Conservation (phyloP, 2,329 filamentous ascomycete genomes). For the Colletotrichum incanum region DNA sequence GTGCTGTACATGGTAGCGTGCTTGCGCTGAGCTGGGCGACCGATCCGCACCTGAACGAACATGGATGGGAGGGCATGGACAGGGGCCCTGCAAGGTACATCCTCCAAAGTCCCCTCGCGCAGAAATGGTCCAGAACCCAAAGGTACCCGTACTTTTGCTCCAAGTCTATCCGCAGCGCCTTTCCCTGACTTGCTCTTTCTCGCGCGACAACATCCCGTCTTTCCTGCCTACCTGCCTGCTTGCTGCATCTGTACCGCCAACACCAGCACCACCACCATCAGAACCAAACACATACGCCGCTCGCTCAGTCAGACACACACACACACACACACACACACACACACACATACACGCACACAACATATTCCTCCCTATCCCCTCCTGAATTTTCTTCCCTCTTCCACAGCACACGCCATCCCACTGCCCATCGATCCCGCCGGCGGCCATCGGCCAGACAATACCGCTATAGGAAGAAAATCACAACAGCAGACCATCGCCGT, state of each 20-base stretch:
- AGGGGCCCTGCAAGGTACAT: slow-evolving; percentile 13
- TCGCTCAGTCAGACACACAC: slow-evolving; percentile 33
- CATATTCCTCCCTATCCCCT: slow-evolving; percentile 23
- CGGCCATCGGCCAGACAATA: slow-evolving; percentile 4
- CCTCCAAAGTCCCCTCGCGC: slow-evolving; percentile 9
- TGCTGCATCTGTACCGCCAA: slow-evolving; percentile 24
- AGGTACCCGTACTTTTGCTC: slow-evolving; percentile 7
- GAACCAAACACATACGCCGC: slow-evolving; percentile 9
- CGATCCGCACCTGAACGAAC: slow-evolving; percentile 11
- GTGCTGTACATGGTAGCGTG: background rate
- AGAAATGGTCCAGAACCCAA: slow-evolving; percentile 1
- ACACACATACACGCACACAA: background rate
- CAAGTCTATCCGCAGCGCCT: background rate
- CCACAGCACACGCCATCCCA: slow-evolving; percentile 15
- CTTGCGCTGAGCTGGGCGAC: slow-evolving; percentile 1
- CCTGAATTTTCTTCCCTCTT: slow-evolving; percentile 2
- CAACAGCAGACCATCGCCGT: background rate
- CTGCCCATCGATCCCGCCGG: background rate
- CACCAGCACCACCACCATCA: slow-evolving; percentile 24
- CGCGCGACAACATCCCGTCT: slow-evolving; percentile 32
- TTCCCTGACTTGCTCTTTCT: slow-evolving; percentile 12
- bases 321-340: background rate
- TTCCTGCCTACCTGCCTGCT: slow-evolving; percentile 20
- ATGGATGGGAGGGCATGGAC: background rate
- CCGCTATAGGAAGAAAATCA: slow-evolving; percentile 1